Percentiles rank a stretch among this genome's conserved stretches.
Evolutionary conservation across 2,329 filamentous ascomycete genomes (phyloP).

Genomic region (Sphaceloma murrayae): DNA sequence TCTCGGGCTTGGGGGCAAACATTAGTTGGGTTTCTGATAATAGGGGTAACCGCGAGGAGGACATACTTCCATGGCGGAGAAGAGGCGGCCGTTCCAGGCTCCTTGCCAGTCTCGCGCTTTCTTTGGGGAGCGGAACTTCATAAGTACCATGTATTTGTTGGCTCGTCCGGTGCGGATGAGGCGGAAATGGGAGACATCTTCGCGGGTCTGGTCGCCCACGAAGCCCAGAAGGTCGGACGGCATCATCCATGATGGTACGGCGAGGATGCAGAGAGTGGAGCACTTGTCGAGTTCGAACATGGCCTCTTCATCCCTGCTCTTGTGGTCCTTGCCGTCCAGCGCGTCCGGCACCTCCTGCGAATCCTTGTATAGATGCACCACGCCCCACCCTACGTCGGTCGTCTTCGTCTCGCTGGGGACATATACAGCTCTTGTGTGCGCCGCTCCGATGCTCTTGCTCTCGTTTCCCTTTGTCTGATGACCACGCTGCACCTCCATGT

Average conservation of each 20-base stretch:
- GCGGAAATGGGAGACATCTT: slow-evolving; percentile 82
- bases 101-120: slow-evolving; percentile 70
- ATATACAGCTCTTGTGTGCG: slow-evolving; percentile 73
- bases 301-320: slow-evolving; percentile 25
- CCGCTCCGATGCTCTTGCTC: slow-evolving; percentile 34
- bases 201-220: slow-evolving; percentile 75
- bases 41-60: slow-evolving; percentile 18
- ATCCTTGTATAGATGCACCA: slow-evolving; percentile 90
- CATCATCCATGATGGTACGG: slow-evolving; percentile 88
- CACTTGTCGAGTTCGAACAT: slow-evolving; percentile 53
- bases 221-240: slow-evolving; percentile 86
- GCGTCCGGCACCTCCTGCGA: slow-evolving; percentile 56
- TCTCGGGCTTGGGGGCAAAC: slow-evolving; percentile 59
- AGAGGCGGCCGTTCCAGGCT: slow-evolving; percentile 86
- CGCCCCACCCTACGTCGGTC: slow-evolving; percentile 78
- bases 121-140: slow-evolving; percentile 76
- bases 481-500: slow-evolving; percentile 53
- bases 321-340: slow-evolving; percentile 35
- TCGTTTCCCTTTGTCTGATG: slow-evolving; percentile 23
- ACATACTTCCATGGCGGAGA: slow-evolving; percentile 77
- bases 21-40: slow-evolving; percentile 18
- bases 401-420: slow-evolving; percentile 59
- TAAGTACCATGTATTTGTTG: slow-evolving; percentile 88
- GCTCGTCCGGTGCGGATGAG: slow-evolving; percentile 84
- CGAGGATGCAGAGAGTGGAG: slow-evolving; percentile 84